A percentile compares a stretch with the other conserved stretches of the same genome.
phyloP scores from a whole-genome alignment of 768 basidiomycete genomes.

The Paxillus ammoniavirescens region DNA sequence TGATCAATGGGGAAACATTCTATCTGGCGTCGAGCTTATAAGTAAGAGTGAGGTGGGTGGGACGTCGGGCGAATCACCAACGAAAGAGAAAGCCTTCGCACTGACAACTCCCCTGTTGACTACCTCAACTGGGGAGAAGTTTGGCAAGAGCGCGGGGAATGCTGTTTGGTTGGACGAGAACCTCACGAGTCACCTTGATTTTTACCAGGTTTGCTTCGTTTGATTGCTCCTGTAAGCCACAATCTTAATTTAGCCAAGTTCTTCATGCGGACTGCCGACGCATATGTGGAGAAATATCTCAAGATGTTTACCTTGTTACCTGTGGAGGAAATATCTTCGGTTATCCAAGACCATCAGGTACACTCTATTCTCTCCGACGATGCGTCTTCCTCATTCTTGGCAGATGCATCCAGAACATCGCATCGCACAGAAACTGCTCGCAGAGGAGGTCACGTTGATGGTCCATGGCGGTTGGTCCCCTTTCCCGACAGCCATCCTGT shows the following conservation, averaged over 20 bases:
- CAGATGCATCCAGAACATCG: constrained; percentile 37
- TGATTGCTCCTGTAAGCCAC: not conserved
- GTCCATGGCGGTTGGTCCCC: constrained; percentile 51
- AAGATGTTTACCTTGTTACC: constrained; percentile 81
- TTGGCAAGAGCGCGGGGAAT: constrained; percentile 96
- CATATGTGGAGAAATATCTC: constrained; percentile 76
- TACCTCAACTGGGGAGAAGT: constrained; percentile 87
- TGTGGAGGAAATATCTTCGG: constrained; percentile 49
- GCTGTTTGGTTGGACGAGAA: constrained; percentile 85
- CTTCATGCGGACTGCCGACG: constrained; percentile 80
- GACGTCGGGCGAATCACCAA: not conserved
- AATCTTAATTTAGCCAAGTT: constrained; percentile 52
- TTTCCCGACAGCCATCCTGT: not conserved
- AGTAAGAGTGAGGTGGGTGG: constrained; percentile 38
- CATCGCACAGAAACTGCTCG: constrained; percentile 49
- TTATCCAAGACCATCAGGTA: constrained; percentile 63
- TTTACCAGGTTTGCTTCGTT: constrained; percentile 78
- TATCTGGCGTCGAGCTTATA: constrained; percentile 91
- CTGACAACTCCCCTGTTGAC: constrained; percentile 94
- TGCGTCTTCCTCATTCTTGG: constrained; percentile 1
- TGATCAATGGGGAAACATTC: constrained; percentile 98
- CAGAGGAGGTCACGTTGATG: constrained; percentile 57
- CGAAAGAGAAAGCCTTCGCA: constrained; percentile 58
- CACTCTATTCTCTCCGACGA: not conserved
- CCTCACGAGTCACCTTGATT: constrained; percentile 85